These are phyloP conservation scores for Parachlorella kessleri DNA, from an alignment of 139 green algal species.

Conservation along the genomic window DNA sequence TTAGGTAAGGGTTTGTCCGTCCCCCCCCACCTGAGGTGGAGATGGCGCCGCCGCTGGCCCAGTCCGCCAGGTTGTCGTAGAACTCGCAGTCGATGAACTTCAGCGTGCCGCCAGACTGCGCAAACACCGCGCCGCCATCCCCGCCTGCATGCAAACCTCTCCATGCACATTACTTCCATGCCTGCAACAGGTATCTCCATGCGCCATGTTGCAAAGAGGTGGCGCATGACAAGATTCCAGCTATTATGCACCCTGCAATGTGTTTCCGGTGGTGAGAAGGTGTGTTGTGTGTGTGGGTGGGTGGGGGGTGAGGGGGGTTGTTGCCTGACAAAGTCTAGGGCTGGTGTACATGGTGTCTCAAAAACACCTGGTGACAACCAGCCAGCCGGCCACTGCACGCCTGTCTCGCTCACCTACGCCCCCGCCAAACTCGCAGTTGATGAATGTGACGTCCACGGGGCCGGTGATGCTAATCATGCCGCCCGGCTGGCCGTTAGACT, in stretches of 20 bases:
- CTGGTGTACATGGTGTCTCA: too few relatives aligned
- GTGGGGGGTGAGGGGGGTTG: too few relatives aligned
- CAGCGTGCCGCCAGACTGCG: not conserved
- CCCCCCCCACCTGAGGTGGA: not conserved
- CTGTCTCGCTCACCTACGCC: constrained; percentile 5
- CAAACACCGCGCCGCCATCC: constrained; percentile 17
- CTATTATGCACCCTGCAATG: too few relatives aligned
- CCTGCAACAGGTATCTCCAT: too few relatives aligned
- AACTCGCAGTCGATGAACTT: constrained; percentile 23
- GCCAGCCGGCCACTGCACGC: not conserved
- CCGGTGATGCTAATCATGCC: constrained; percentile 15
- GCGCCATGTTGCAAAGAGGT: too few relatives aligned
- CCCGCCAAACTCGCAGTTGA: constrained; percentile 33
- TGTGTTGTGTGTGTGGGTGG: too few relatives aligned
- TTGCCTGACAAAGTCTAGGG: too few relatives aligned
- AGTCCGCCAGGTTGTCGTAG: constrained; percentile 26
- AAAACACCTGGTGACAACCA: too few relatives aligned
- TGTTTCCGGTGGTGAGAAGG: too few relatives aligned
- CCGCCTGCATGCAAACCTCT: constrained; percentile 24
- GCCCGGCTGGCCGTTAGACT: constrained; percentile 13
- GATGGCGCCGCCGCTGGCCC: constrained; percentile 16
- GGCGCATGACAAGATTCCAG: too few relatives aligned
- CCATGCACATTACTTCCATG: too few relatives aligned
- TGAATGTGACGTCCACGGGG: constrained; percentile 24
- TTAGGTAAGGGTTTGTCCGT: too few relatives aligned